Base-by-base conservation (phyloP, 73 alveolate species). In the Paraurostyla sp. region DNA sequence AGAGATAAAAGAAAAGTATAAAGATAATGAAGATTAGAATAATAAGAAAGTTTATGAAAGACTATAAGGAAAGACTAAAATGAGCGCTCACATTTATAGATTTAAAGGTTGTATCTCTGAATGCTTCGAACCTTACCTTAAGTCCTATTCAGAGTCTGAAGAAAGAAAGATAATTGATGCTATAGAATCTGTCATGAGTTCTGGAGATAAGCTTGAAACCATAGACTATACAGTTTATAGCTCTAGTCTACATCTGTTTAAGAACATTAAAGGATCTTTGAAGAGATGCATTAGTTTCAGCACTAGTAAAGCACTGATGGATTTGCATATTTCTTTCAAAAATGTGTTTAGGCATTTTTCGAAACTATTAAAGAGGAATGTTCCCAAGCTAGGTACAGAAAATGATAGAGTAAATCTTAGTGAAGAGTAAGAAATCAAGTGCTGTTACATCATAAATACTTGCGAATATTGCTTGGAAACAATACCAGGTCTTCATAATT, bases 91-190 rank as follows among this genome's bases (percentile, higher is more conserved):
- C 60, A 59, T 85, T 43, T 91, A 91, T 59, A 91, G 98, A 57
- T 97, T 97, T 45, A 91, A 92, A 35, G 99, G 99, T 40, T 86
- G 96, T 75, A 94, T 97, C 33, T 92, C 97, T 22, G 99, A 95
- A 86, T 92, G 97, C 87, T 97, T 97, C 85, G 99, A 97, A 32
- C 98, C 99, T 11, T 95, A 95, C 91, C 85, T 97, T 88, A 89
- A 95, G 83, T 83, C 98, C 29, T 97, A 97, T 93, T 96, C 97
- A 36, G 95, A 94, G 69, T 93, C 92, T 32, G 99, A 97, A 76
- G 99, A 97, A 84, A 83, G 92, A 54, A 95, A 95, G 85, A 95
- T 97, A 13, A 63, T 89, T 71, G 97, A 92, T 25, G 93, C 93
- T 0, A 68, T 97, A 40, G 94, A 73, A 29, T 56, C 82, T 36